Evolutionary conservation across 257 asterid species (phyloP), one percentile per base, ranked within the genome.

Genomic region (Solanum acaule): DNA sequence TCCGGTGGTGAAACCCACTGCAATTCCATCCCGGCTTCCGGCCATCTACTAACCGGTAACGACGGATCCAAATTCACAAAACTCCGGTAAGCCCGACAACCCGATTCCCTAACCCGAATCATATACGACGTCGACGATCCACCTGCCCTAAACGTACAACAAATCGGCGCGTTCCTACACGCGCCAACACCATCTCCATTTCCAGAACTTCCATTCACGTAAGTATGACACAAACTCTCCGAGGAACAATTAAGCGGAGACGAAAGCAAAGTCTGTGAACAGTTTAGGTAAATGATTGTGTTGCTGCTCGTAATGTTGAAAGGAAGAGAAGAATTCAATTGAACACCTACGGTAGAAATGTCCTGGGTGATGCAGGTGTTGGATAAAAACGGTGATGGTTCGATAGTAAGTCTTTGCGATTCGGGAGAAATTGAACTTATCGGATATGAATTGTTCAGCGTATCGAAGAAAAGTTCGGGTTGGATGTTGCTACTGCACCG

Each of bases 281-380:
- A 96, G 87, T 96, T 96, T 25, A 96, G 93, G 94, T 87, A 94
- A 65, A 96, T 27, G 40, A 96, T 91, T 23, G 98, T 96, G 95
- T 95, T 96, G 89, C 98, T 93, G 86, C 95, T 85, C 56, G 99
- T 94, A 87, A 96, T 94, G 91, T 95, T 96, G 93, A 96, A 96
- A 42, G 99, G 99, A 4, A 93, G 89, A 31, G 96, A 38, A 10
- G 91, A 23, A 92, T 91, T 88, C 72, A 96, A 96, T 92, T 93
- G 98, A 88, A 96, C 87, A 63, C 99, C 98, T 87, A 86, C 84
- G 87, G 94, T 83, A 87, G 95, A 61, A 87, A 94, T 82, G 78
- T 96, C 99, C 56, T 92, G 86, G 10, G 98, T 90, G 90, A 94
- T 10, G 93, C 98, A 96, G 87, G 96, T 91, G 93, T 89, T 86